A percentile compares a stretch with the other conserved stretches of the same genome.
Conservation (phyloP, 2,329 filamentous ascomycete genomes). For the Periconia digitata region DNA sequence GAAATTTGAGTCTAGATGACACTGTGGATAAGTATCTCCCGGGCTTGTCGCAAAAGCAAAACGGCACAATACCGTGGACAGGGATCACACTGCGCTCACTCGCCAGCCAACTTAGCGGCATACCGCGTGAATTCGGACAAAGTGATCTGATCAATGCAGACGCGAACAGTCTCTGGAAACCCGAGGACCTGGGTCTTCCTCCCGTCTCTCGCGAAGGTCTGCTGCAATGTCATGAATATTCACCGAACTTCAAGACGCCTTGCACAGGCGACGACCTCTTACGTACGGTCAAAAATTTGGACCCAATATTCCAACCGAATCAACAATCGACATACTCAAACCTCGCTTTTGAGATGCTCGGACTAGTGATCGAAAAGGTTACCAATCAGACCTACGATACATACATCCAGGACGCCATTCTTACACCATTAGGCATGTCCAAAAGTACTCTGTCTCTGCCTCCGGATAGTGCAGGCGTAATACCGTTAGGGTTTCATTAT, state of each 20-base stretch:
- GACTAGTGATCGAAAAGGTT: constrained; percentile 44
- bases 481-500: constrained; percentile 39
- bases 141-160: constrained; percentile 28
- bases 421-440: constrained; percentile 39
- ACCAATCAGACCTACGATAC: constrained; percentile 39
- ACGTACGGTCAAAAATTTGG: constrained; percentile 26
- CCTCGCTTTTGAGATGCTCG: constrained; percentile 45
- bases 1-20: constrained; percentile 39
- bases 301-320: constrained; percentile 46
- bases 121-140: constrained; percentile 44
- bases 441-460: constrained; percentile 30
- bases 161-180: constrained; percentile 6
- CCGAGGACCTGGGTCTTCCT: constrained; percentile 35
- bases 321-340: constrained; percentile 49
- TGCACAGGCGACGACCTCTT: constrained; percentile 27
- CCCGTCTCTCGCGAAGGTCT: constrained; percentile 35
- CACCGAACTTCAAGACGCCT: constrained; percentile 28
- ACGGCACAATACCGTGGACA: constrained; percentile 41
- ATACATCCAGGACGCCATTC: constrained; percentile 45
- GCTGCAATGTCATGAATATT: constrained; percentile 39
- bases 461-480: constrained; percentile 41
- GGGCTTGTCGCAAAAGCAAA: constrained; percentile 30
- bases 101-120: constrained; percentile 47
- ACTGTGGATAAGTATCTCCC: constrained; percentile 35
- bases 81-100: constrained; percentile 47